phyloP scores from a whole-genome alignment of 345 rosid genomes.

The Citrus glauca region DNA sequence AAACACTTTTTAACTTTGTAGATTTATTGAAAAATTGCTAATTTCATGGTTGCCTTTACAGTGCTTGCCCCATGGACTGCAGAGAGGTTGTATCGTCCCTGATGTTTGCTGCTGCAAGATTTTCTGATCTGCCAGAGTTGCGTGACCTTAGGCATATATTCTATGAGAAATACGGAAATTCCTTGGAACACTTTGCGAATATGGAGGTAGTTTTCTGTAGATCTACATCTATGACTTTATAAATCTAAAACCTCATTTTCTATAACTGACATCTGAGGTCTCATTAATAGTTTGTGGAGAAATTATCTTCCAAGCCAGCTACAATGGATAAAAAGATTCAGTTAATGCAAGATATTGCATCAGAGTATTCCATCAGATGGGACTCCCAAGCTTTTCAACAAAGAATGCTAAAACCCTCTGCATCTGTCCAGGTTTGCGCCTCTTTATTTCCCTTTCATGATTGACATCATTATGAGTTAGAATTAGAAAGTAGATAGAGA shows the following conservation, averaged over 20 bases:
- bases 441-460: conserved; percentile 11
- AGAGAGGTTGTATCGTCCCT: conserved; percentile 77
- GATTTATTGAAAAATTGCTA: not conserved
- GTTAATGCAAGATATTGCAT: conserved; percentile 71
- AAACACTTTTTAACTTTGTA: not conserved
- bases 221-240: conserved; percentile 7
- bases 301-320: conserved; percentile 46
- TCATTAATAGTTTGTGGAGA: conserved; percentile 60
- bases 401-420: conserved; percentile 39
- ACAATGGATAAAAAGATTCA: conserved; percentile 60
- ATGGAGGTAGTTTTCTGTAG: conserved; percentile 52
- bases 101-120: conserved; percentile 94
- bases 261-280: conserved; percentile 19
- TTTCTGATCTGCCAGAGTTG: conserved; percentile 87
- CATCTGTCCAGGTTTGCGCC: conserved; percentile 42
- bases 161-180: conserved; percentile 71
- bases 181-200: conserved; percentile 61
- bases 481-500: not conserved
- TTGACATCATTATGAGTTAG: not conserved
- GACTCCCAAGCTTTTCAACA: conserved; percentile 61
- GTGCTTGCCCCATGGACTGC: conserved; percentile 86
- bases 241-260: not conserved
- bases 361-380: conserved; percentile 78
- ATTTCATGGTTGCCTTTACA: conserved; percentile 23
- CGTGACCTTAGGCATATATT: conserved; percentile 84